Percentiles rank a stretch among this genome's conserved stretches.
Conservation (phyloP, 805 yeast genomes). For the Teunomyces tritomae region DNA sequence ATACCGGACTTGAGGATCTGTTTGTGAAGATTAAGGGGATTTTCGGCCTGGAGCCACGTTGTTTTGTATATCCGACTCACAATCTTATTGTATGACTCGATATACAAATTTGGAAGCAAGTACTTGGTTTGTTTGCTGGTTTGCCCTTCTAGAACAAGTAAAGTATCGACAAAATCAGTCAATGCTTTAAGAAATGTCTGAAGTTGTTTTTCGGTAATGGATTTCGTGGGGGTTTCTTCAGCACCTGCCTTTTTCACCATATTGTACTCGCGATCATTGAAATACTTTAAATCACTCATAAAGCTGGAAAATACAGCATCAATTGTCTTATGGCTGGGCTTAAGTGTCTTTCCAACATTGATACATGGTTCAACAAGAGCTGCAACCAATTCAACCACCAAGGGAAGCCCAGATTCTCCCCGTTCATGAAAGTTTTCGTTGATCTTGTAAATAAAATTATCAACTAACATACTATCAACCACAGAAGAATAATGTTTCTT, state of each 20-base stretch:
- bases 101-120: constrained; percentile 16
- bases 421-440: constrained; percentile 19
- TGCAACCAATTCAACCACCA: constrained; percentile 27
- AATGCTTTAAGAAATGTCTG: constrained; percentile 18
- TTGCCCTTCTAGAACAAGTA: constrained; percentile 17
- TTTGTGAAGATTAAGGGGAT: constrained; percentile 21
- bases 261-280: constrained; percentile 27
- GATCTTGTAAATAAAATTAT: constrained; percentile 33
- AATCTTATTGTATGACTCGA: constrained; percentile 25
- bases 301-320: constrained; percentile 30
- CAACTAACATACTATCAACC: constrained; percentile 32
- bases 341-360: constrained; percentile 16
- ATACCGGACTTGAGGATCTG: constrained; percentile 28
- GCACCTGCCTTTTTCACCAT: constrained; percentile 4
- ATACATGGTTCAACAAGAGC: constrained; percentile 16
- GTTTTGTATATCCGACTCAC: constrained; percentile 20
- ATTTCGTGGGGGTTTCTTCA: constrained; percentile 8
- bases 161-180: constrained; percentile 20
- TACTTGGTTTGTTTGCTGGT: constrained; percentile 11
- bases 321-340: constrained; percentile 26
- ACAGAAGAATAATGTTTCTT: constrained; percentile 3
- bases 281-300: constrained; percentile 26
- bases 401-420: constrained; percentile 10
- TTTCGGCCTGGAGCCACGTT: constrained; percentile 23
- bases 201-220: constrained; percentile 25